These are phyloP conservation scores for Scenedesmus sp. DNA, from an alignment of 163 green algal species.

Conservation along the genomic window DNA sequence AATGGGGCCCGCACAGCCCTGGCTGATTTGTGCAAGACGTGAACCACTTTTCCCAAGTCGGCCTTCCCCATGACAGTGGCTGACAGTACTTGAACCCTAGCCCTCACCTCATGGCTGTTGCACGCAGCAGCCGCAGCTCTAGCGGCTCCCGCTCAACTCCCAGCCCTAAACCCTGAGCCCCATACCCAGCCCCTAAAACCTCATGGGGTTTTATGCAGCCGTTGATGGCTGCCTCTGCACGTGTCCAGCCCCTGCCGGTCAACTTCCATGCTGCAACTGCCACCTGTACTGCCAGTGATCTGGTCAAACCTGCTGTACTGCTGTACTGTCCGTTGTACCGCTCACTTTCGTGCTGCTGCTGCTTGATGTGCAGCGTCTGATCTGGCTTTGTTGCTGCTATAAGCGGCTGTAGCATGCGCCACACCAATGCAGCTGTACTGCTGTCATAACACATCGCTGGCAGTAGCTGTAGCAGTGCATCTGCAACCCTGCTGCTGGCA, in stretches of 20 bases:
- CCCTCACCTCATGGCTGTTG: slow-evolving; percentile 3
- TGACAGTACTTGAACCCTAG: neutral
- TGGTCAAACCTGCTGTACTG: neutral
- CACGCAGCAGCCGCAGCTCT: slow-evolving; percentile 25
- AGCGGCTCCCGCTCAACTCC: neutral
- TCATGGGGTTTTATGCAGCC: slow-evolving; percentile 18
- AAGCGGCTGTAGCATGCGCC: slow-evolving; percentile 17
- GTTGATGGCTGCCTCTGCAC: slow-evolving; percentile 41
- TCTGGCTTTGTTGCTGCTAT: neutral
- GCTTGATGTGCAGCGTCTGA: neutral
- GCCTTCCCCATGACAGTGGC: too few species aligned
- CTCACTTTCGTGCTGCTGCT: neutral
- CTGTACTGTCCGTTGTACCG: neutral
- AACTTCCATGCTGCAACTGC: slow-evolving; percentile 34
- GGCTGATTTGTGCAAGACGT: too few species aligned
- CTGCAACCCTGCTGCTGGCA: neutral
- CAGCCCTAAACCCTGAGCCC: slow-evolving; percentile 15
- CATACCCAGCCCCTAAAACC: slow-evolving; percentile 20
- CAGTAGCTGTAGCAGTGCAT: slow-evolving; percentile 40
- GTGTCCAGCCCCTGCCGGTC: slow-evolving; percentile 17
- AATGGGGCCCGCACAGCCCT: too few species aligned
- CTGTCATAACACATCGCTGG: slow-evolving; percentile 37
- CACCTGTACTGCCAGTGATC: neutral
- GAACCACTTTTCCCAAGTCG: too few species aligned
- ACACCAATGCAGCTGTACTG: slow-evolving; percentile 15